Percentiles rank a stretch among this genome's conserved stretches.
These are phyloP conservation scores for Blastobotrys apis DNA, from an alignment of 1,139 yeast genomes.

Conservation along the genomic window DNA sequence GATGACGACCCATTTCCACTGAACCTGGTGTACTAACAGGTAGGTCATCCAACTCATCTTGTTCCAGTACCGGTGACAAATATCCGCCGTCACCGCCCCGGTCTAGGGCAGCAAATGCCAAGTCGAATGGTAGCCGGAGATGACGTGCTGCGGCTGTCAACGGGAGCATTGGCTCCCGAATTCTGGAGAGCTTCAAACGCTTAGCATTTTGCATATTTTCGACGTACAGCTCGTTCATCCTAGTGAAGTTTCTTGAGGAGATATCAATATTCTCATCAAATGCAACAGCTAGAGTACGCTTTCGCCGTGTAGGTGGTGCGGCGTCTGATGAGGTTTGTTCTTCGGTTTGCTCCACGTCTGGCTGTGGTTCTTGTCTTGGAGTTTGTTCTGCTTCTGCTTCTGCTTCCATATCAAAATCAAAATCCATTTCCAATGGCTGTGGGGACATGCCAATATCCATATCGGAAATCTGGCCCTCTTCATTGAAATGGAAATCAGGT, in stretches of 20 bases:
- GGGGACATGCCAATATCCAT: background rate
- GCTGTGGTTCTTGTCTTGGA: too few relatives aligned
- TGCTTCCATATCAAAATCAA: background rate
- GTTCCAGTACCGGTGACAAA: too few relatives aligned
- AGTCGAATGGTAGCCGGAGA: conserved; percentile 4
- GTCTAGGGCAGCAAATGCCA: conserved; percentile 6
- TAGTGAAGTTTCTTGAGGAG: background rate
- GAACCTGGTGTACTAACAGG: conserved; percentile 10
- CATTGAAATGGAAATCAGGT: conserved; percentile 8
- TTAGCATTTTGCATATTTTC: background rate
- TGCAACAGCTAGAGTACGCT: background rate
- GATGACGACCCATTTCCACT: conserved; percentile 10
- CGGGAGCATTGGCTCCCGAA: background rate
- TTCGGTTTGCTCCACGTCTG: too few relatives aligned
- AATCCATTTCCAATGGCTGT: background rate
- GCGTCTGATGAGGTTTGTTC: background rate
- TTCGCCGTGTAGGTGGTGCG: background rate
- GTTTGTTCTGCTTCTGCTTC: background rate
- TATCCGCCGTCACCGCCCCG: too few relatives aligned
- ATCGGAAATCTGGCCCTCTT: conserved; percentile 2
- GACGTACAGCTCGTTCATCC: background rate
- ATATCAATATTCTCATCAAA: background rate
- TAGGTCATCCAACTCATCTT: too few relatives aligned
- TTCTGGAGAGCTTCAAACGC: background rate
- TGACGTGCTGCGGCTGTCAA: background rate